Evolutionary conservation across 345 rosid species (phyloP).

Genomic region (Isatis tinctoria): DNA sequence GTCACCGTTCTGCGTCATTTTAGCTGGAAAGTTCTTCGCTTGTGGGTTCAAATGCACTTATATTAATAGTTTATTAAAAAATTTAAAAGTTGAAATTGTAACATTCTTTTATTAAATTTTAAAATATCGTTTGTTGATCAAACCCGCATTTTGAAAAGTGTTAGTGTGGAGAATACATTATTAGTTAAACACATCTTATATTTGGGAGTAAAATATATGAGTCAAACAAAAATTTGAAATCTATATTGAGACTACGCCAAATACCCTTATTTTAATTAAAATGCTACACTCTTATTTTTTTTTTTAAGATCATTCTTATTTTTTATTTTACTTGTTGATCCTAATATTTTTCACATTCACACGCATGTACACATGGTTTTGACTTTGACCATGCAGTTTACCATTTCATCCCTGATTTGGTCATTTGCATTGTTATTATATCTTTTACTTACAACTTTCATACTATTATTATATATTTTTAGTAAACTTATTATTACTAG

Average conservation of each 20-base stretch:
- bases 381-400: constrained; percentile 27
- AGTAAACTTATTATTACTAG: background rate
- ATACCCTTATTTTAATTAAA: too few relatives aligned
- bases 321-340: too few relatives aligned
- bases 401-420: constrained; percentile 5
- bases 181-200: background rate
- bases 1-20: constrained; percentile 17
- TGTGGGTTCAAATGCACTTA: background rate
- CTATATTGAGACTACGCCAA: too few relatives aligned
- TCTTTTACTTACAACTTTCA: background rate
- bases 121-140: background rate
- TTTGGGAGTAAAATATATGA: too few relatives aligned
- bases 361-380: constrained; percentile 27
- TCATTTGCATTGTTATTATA: background rate
- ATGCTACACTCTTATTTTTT: too few relatives aligned
- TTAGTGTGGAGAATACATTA: background rate
- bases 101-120: background rate
- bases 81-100: background rate
- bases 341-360: too few relatives aligned
- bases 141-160: background rate
- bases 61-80: background rate
- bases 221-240: too few relatives aligned
- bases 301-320: too few relatives aligned
- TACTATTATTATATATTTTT: background rate
- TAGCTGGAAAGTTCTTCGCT: constrained; percentile 32